These are phyloP conservation scores for Plasmodium gonderi DNA, from an alignment of 169 alveolate species.

Conservation along the genomic window DNA sequence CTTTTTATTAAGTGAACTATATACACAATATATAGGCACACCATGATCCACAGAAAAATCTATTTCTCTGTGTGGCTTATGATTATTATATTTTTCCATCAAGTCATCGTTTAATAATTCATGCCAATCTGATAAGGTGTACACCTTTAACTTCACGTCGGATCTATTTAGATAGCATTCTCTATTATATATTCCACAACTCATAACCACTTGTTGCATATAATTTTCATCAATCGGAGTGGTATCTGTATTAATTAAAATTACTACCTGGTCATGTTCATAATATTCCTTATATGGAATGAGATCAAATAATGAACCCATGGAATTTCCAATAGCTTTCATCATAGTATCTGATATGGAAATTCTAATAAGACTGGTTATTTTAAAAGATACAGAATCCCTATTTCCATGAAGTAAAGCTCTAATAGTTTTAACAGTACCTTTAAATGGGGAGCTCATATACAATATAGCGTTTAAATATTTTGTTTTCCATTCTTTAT, in stretches of 20 bases:
- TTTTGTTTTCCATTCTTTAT: slow-evolving; percentile 38
- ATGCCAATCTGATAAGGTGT: slow-evolving; percentile 61
- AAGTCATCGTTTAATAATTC: slow-evolving; percentile 22
- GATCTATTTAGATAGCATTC: slow-evolving; percentile 38
- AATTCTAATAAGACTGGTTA: slow-evolving; percentile 1
- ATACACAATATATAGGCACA: slow-evolving; percentile 44
- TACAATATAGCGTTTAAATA: slow-evolving; percentile 6
- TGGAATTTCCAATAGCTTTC: slow-evolving; percentile 38
- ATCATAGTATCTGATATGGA: slow-evolving; percentile 55
- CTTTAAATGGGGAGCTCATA: slow-evolving; percentile 49
- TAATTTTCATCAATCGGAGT: slow-evolving; percentile 22
- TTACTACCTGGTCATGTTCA: slow-evolving; percentile 43
- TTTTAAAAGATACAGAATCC: slow-evolving; percentile 31
- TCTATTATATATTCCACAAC: slow-evolving; percentile 45
- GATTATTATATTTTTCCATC: slow-evolving; percentile 16
- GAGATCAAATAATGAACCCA: slow-evolving; percentile 36
- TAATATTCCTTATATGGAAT: slow-evolving; percentile 49
- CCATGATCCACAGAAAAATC: slow-evolving; percentile 47
- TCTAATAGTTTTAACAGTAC: slow-evolving; percentile 40
- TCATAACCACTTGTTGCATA: not conserved
- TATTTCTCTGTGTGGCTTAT: slow-evolving; percentile 9
- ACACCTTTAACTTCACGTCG: slow-evolving; percentile 24
- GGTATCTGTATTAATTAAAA: slow-evolving; percentile 14
- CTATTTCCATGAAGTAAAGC: slow-evolving; percentile 45
- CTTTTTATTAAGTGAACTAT: slow-evolving; percentile 20